phyloP scores from a whole-genome alignment of 2,329 filamentous ascomycete genomes.

The Ambrosiella cleistominuta region DNA sequence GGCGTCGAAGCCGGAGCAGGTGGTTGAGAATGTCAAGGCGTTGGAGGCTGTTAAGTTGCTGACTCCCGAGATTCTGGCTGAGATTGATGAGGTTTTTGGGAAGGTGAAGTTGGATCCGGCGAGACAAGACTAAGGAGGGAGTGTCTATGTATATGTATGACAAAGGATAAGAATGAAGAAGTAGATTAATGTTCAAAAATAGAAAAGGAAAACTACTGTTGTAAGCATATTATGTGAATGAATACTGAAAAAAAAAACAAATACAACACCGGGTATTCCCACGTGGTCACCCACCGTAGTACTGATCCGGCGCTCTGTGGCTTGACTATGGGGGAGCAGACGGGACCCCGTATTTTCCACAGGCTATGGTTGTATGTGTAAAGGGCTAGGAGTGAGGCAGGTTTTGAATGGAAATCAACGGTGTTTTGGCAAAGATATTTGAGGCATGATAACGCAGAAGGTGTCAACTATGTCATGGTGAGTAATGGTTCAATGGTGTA shows the following conservation, averaged over 20 bases:
- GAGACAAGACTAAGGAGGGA: slow-evolving; percentile 9
- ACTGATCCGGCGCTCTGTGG: too few species aligned
- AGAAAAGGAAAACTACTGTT: neutral
- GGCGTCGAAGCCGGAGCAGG: slow-evolving; percentile 32
- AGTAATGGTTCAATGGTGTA: too few species aligned
- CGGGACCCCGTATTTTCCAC: too few species aligned
- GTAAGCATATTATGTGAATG: neutral
- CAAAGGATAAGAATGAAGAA: neutral
- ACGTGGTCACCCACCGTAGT: neutral
- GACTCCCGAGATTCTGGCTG: slow-evolving; percentile 31
- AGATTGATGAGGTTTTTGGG: slow-evolving; percentile 30
- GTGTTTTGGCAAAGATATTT: too few species aligned
- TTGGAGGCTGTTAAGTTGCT: slow-evolving; percentile 29
- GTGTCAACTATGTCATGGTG: too few species aligned
- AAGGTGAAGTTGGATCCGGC: slow-evolving; percentile 14
- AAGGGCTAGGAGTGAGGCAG: too few species aligned
- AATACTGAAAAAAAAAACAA: too few species aligned
- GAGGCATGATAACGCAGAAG: too few species aligned
- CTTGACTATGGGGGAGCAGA: too few species aligned
- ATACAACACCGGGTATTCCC: neutral
- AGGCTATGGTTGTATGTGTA: too few species aligned
- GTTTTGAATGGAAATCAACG: too few species aligned
- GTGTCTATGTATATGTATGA: neutral
- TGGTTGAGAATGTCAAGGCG: slow-evolving; percentile 32
- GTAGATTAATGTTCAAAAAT: neutral